A percentile compares a stretch with the other conserved stretches of the same genome.
These are phyloP conservation scores for Leccinum imitatum DNA, from an alignment of 768 basidiomycete genomes.

Conservation along the genomic window DNA sequence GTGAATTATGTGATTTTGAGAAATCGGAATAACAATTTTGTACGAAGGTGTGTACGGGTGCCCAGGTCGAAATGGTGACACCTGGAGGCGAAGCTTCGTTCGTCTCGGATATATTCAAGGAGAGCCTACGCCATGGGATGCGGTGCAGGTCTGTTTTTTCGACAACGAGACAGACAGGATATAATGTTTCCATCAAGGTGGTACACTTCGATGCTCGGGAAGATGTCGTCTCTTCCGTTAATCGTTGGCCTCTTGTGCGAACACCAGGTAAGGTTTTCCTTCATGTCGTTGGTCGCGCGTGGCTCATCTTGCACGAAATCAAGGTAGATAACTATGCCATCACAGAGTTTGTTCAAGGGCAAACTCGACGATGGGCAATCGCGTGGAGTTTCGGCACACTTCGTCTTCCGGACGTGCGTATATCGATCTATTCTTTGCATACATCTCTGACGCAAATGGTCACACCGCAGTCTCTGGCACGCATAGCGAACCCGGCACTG, in stretches of 20 bases:
- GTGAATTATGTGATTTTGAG: neutral
- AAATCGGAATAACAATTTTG: neutral
- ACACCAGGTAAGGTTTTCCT: conserved; percentile 37
- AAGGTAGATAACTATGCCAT: conserved; percentile 88
- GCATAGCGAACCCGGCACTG: conserved; percentile 41
- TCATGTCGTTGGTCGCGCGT: neutral
- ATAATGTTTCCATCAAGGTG: conserved; percentile 44
- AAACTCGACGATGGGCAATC: conserved; percentile 89
- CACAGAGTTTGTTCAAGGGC: conserved; percentile 80
- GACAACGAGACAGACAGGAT: neutral
- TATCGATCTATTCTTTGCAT: neutral
- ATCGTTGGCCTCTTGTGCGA: conserved; percentile 57
- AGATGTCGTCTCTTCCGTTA: conserved; percentile 66
- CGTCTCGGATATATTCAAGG: conserved; percentile 71
- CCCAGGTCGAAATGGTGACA: conserved; percentile 86
- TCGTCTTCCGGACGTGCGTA: conserved; percentile 76
- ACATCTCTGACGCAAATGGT: neutral
- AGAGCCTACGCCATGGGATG: conserved; percentile 54
- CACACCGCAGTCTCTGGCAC: conserved; percentile 33
- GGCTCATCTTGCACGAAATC: neutral
- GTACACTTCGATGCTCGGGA: conserved; percentile 94
- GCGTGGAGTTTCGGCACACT: conserved; percentile 75
- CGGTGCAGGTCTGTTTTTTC: conserved; percentile 53
- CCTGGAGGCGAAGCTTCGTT: conserved; percentile 84
- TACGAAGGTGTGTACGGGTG: conserved; percentile 78